Evolutionary conservation across 2,329 filamentous ascomycete species (phyloP).

Genomic region (Sordariomycetes sp.): DNA sequence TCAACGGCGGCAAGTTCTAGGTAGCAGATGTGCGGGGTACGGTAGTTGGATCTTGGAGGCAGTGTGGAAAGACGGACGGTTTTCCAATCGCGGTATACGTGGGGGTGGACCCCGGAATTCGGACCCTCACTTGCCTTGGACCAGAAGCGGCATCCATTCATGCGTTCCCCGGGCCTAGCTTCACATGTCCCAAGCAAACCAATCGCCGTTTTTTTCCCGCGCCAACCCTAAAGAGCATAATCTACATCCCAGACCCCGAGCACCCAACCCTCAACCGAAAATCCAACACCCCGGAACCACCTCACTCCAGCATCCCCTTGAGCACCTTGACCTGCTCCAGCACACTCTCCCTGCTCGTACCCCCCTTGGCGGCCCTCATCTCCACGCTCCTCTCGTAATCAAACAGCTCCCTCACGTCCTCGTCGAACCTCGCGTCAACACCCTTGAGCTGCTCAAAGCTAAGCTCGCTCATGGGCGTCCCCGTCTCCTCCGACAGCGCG

Average conservation of each 20-base stretch:
- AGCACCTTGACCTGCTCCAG: constrained; percentile 47
- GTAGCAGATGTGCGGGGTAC: no score
- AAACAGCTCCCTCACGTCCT: constrained; percentile 58
- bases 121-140: background rate
- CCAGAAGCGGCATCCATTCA: background rate
- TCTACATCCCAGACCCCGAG: background rate
- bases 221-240: background rate
- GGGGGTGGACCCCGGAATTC: background rate
- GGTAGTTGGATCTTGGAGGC: no score
- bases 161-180: background rate
- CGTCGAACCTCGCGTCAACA: constrained; percentile 56
- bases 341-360: constrained; percentile 59
- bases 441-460: constrained; percentile 51
- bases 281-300: background rate
- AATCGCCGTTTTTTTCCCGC: background rate
- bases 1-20: no score
- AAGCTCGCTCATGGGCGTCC: constrained; percentile 57
- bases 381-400: constrained; percentile 79
- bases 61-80: no score
- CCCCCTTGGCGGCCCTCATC: constrained; percentile 61
- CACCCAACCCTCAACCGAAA: background rate
- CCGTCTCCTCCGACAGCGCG: constrained; percentile 50
- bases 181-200: background rate
- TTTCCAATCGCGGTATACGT: no score
- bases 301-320: constrained; percentile 19